Evolutionary conservation across 345 rosid genomes (phyloP).

Genomic region (Sisymbrium altissimum): DNA sequence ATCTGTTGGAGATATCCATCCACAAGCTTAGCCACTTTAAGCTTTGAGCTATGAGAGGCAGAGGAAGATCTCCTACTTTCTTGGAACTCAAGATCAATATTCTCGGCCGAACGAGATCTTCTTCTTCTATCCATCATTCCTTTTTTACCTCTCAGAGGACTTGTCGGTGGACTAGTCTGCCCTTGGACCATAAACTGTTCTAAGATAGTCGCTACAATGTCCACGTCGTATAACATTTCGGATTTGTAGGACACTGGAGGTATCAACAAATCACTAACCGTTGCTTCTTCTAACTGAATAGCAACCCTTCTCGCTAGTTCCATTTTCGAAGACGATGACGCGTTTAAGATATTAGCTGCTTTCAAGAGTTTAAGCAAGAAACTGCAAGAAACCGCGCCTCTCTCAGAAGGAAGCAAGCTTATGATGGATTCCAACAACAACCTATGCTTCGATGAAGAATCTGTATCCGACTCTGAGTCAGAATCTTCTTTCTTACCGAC

Average conservation of each 20-base stretch:
- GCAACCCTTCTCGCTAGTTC: constrained; percentile 81
- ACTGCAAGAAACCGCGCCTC: constrained; percentile 71
- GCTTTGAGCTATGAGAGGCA: constrained; percentile 88
- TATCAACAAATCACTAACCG: constrained; percentile 67
- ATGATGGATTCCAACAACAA: constrained; percentile 79
- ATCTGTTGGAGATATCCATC: constrained; percentile 86
- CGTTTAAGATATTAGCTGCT: constrained; percentile 70
- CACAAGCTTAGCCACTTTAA: constrained; percentile 91
- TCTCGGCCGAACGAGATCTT: constrained; percentile 91
- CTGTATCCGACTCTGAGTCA: constrained; percentile 66
- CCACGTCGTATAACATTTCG: constrained; percentile 64
- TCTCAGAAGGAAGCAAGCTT: constrained; percentile 82
- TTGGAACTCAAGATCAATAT: constrained; percentile 75
- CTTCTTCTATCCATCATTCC: constrained; percentile 61
- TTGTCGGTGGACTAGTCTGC: constrained; percentile 86
- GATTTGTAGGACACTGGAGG: constrained; percentile 53
- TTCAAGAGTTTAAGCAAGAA: constrained; percentile 87
- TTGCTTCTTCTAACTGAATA: constrained; percentile 90
- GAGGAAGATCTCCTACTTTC: constrained; percentile 94
- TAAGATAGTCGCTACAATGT: constrained; percentile 64
- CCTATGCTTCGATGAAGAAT: constrained; percentile 55
- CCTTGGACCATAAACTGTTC: constrained; percentile 89
- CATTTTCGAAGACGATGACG: constrained; percentile 64
- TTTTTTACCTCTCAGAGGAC: constrained; percentile 70
- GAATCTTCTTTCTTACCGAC: constrained; percentile 44